A percentile compares a stretch with the other conserved stretches of the same genome.
Evolutionary conservation across 176 grass and related monocot species (phyloP).

Genomic region (Triticum monococcum): DNA sequence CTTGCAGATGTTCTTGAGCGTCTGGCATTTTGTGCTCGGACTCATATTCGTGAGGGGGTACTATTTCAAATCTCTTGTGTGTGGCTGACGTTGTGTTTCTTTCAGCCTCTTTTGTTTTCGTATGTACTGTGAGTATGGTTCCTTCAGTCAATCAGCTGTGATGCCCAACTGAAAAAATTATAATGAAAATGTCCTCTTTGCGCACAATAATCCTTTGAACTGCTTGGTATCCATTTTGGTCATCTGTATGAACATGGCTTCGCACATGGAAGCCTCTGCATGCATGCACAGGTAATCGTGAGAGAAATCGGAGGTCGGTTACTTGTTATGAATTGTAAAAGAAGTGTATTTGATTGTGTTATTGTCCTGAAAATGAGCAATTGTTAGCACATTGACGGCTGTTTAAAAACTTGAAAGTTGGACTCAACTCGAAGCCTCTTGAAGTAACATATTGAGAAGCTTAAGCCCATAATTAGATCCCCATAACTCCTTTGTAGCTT

Average conservation of each 20-base stretch:
- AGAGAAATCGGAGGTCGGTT: background rate
- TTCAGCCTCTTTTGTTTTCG: background rate
- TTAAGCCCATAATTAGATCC: constrained; percentile 1
- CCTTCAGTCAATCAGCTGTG: constrained; percentile 10
- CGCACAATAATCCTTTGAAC: constrained; percentile 4
- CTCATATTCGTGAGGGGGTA: constrained; percentile 93
- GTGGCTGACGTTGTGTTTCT: background rate
- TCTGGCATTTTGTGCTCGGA: constrained; percentile 93
- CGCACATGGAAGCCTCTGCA: background rate
- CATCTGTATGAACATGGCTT: constrained; percentile 1
- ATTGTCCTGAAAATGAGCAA: background rate
- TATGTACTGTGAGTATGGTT: background rate
- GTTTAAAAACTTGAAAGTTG: background rate
- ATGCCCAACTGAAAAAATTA: background rate
- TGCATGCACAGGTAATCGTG: background rate
- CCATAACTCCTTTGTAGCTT: constrained; percentile 20
- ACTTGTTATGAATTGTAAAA: background rate
- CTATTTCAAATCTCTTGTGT: constrained; percentile 3
- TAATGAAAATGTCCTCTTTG: background rate
- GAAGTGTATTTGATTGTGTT: background rate
- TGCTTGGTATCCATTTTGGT: background rate
- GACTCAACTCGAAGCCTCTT: background rate
- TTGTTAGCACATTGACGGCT: background rate
- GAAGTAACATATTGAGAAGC: constrained; percentile 6
- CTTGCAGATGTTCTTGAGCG: constrained; percentile 94